phyloP scores from a whole-genome alignment of 169 alveolate species.

The Plasmodium gallinaceum region DNA sequence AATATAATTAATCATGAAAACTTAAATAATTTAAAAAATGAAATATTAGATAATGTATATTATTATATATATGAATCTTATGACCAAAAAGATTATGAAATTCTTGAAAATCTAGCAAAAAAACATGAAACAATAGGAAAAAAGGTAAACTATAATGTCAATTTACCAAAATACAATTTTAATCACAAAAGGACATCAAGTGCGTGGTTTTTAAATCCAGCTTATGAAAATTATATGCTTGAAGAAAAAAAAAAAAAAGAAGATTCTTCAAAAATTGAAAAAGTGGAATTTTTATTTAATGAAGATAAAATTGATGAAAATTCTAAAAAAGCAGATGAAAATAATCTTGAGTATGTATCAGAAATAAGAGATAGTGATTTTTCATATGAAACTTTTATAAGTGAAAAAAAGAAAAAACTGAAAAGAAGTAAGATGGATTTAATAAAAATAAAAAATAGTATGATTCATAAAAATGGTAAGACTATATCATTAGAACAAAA shows the following conservation, averaged over 20 bases:
- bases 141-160: slow-evolving; percentile 34
- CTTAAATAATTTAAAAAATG: slow-evolving; percentile 50
- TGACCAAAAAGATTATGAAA: slow-evolving; percentile 63
- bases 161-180: slow-evolving; percentile 53
- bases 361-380: slow-evolving; percentile 75
- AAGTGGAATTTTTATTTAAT: slow-evolving; percentile 46
- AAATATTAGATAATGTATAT: slow-evolving; percentile 56
- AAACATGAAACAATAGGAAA: slow-evolving; percentile 70
- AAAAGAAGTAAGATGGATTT: slow-evolving; percentile 57
- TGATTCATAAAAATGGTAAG: slow-evolving; percentile 10
- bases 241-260: slow-evolving; percentile 33
- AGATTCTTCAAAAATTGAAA: slow-evolving; percentile 3
- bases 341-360: slow-evolving; percentile 6
- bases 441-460: slow-evolving; percentile 54
- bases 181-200: slow-evolving; percentile 57
- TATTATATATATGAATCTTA: slow-evolving; percentile 75
- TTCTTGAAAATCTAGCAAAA: slow-evolving; percentile 55
- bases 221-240: slow-evolving; percentile 66
- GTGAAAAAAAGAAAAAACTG: slow-evolving; percentile 62
- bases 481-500: neutral
- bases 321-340: slow-evolving; percentile 11
- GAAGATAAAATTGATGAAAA: slow-evolving; percentile 6
- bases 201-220: slow-evolving; percentile 71
- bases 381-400: slow-evolving; percentile 71
- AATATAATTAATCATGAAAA: slow-evolving; percentile 36